Evolutionary conservation across 257 asterid species (phyloP).

Genomic region (Forsythia viridissima): DNA sequence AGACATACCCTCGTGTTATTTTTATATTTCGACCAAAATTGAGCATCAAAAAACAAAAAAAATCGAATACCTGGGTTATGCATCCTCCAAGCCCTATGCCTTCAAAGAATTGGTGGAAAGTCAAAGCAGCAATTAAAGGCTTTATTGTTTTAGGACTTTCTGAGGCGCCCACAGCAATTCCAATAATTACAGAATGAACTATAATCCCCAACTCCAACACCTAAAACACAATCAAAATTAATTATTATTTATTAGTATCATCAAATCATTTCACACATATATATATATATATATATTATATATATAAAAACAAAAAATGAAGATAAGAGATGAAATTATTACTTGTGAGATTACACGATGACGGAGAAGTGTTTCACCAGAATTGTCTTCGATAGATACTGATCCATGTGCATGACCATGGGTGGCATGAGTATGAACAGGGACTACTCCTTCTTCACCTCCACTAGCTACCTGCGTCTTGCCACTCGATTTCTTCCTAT

Average conservation of each 20-base stretch:
- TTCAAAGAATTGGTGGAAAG: constrained; percentile 39
- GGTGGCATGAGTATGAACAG: constrained; percentile 14
- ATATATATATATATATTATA: no score
- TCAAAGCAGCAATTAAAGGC: constrained; percentile 34
- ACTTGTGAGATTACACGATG: constrained; percentile 44
- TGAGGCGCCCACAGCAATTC: constrained; percentile 37
- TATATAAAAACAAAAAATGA: not conserved
- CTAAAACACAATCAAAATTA: not conserved
- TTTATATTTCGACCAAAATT: no score
- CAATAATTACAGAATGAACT: constrained; percentile 37
- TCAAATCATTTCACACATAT: not conserved
- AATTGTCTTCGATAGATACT: not conserved
- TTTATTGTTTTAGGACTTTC: constrained; percentile 29
- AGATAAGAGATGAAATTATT: not conserved
- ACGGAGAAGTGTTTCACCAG: constrained; percentile 28
- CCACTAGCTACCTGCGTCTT: not conserved
- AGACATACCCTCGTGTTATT: no score
- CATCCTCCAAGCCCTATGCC: constrained; percentile 40
- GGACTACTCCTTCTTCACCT: constrained; percentile 11
- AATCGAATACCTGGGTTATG: constrained; percentile 30
- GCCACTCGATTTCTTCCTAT: not conserved
- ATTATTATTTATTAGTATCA: not conserved
- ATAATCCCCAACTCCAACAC: constrained; percentile 40
- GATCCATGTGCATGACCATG: constrained; percentile 35
- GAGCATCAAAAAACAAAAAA: not conserved